phyloP scores from a whole-genome alignment of 495 filamentous ascomycete species.

The Penicillium bialowiezense region DNA sequence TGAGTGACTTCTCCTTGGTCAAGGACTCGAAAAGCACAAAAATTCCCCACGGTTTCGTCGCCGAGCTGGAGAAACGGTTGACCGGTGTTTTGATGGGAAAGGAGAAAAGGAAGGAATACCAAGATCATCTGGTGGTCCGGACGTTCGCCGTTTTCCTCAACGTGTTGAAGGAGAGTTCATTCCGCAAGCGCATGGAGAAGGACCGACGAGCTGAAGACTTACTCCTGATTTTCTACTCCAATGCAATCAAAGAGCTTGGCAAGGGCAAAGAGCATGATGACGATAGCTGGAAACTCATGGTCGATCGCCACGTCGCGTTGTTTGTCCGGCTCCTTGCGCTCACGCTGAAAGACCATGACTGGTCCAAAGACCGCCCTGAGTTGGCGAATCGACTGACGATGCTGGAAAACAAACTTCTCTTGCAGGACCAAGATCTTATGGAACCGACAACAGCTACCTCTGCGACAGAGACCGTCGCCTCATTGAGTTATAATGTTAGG shows the following conservation, averaged over 20 bases:
- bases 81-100: slow-evolving; percentile 64
- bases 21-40: slow-evolving; percentile 72
- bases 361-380: slow-evolving; percentile 78
- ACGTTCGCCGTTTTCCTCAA: slow-evolving; percentile 81
- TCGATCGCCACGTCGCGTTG: slow-evolving; percentile 91
- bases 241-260: slow-evolving; percentile 80
- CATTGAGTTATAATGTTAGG: slow-evolving; percentile 85
- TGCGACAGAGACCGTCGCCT: slow-evolving; percentile 72
- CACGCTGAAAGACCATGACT: slow-evolving; percentile 75
- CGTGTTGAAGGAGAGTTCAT: slow-evolving; percentile 67
- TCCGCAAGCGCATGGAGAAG: slow-evolving; percentile 80
- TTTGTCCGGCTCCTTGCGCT: slow-evolving; percentile 85
- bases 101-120: slow-evolving; percentile 74
- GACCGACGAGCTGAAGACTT: slow-evolving; percentile 90
- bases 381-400: slow-evolving; percentile 72
- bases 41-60: slow-evolving; percentile 77
- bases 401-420: slow-evolving; percentile 88
- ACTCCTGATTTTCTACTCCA: slow-evolving; percentile 84
- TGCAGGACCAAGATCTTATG: slow-evolving; percentile 87
- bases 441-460: slow-evolving; percentile 53
- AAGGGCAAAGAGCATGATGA: slow-evolving; percentile 81
- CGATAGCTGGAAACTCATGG: slow-evolving; percentile 87
- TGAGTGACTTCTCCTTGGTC: slow-evolving; percentile 73
- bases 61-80: slow-evolving; percentile 65
- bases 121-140: slow-evolving; percentile 71